phyloP scores from a whole-genome alignment of 1,284 basidiomycete genomes.

The Bondarzewia mesenterica region DNA sequence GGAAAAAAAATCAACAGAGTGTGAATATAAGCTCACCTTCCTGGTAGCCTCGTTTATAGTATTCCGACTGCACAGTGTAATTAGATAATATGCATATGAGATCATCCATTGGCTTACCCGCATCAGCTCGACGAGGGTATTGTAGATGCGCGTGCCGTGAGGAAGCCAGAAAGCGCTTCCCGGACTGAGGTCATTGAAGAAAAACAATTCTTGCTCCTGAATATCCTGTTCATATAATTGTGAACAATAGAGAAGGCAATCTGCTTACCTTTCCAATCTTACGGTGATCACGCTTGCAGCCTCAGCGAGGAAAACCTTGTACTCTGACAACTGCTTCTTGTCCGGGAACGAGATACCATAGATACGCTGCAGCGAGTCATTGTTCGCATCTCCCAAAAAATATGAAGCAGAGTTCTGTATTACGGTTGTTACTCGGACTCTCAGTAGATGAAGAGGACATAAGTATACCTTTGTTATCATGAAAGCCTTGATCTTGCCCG shows the following conservation, averaged over 20 bases:
- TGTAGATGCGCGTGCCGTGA: slow-evolving; percentile 96
- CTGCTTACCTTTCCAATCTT: slow-evolving; percentile 77
- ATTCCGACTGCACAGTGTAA: slow-evolving; percentile 47
- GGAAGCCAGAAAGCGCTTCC: slow-evolving; percentile 97
- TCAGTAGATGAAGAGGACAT: slow-evolving; percentile 1
- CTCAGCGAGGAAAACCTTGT: slow-evolving; percentile 95
- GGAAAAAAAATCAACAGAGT: neutral
- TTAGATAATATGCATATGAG: slow-evolving; percentile 6
- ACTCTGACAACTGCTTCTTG: slow-evolving; percentile 91
- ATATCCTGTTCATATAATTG: neutral
- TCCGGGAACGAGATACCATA: slow-evolving; percentile 99
- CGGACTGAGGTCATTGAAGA: slow-evolving; percentile 96
- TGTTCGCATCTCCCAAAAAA: slow-evolving; percentile 92
- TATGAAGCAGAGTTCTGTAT: slow-evolving; percentile 92
- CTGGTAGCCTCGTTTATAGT: slow-evolving; percentile 82
- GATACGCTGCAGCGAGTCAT: slow-evolving; percentile 94
- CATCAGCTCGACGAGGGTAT: slow-evolving; percentile 87
- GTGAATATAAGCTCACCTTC: slow-evolving; percentile 44
- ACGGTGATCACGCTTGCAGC: slow-evolving; percentile 97
- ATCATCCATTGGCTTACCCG: slow-evolving; percentile 44
- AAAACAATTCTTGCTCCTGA: slow-evolving; percentile 94
- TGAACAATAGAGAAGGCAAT: slow-evolving; percentile 1
- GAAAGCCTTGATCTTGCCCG: slow-evolving; percentile 94
- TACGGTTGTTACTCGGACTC: slow-evolving; percentile 1
- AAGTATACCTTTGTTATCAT: slow-evolving; percentile 86